Conservation (phyloP, 306 rosid species). For the Medicago lupulina region DNA sequence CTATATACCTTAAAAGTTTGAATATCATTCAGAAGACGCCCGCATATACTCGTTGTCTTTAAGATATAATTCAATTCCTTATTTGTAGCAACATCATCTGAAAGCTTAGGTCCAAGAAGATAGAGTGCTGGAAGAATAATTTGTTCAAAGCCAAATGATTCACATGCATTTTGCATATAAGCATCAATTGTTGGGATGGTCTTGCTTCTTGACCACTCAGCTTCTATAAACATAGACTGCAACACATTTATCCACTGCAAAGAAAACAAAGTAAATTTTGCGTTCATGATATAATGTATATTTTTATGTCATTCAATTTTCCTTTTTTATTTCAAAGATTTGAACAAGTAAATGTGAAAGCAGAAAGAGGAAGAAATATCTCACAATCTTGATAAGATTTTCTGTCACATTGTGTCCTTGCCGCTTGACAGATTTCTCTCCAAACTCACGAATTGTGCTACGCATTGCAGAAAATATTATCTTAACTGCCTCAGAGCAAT, state of each 20-base stretch:
- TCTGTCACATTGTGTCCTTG: constrained; percentile 65
- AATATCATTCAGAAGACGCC: constrained; percentile 81
- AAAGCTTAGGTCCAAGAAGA: constrained; percentile 75
- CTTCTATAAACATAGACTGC: constrained; percentile 67
- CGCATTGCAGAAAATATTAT: constrained; percentile 39
- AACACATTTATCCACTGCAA: constrained; percentile 77
- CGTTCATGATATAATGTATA: constrained; percentile 7
- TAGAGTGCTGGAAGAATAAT: constrained; percentile 74
- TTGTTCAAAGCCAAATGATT: constrained; percentile 74
- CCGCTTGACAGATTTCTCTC: constrained; percentile 51
- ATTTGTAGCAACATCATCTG: constrained; percentile 47
- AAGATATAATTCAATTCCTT: constrained; percentile 55
- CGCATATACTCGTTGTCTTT: constrained; percentile 60
- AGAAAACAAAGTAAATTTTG: constrained; percentile 28
- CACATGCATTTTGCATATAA: constrained; percentile 66
- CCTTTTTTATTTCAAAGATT: too few relatives aligned
- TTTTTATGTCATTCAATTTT: not conserved
- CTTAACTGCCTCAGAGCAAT: too few relatives aligned
- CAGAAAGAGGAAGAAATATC: constrained; percentile 40
- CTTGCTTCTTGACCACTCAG: constrained; percentile 64
- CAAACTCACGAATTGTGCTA: constrained; percentile 66
- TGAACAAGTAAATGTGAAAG: not conserved
- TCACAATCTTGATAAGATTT: constrained; percentile 66
- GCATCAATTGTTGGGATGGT: constrained; percentile 65
- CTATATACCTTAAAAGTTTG: constrained; percentile 58